Base-by-base conservation (phyloP, 2,329 filamentous ascomycete species). In the Ophiocordyceps camponoti-leonardi region DNA sequence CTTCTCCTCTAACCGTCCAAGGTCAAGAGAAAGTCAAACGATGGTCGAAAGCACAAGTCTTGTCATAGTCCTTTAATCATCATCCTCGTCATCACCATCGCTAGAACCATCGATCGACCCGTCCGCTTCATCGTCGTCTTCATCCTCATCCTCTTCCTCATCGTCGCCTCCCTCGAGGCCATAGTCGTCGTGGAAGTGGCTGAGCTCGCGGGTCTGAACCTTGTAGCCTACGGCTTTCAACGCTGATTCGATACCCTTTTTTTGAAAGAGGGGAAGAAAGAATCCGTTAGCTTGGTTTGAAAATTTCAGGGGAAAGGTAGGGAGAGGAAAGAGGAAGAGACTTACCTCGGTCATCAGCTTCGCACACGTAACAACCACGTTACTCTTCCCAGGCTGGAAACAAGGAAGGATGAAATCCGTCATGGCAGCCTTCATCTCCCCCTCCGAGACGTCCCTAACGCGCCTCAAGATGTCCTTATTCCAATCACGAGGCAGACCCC, bases 171-270 rank as follows among this genome's bases (percentile, higher is more conserved):
- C 72, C 59, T 83, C 73, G 42, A 95, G 65, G 1, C 90, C 90
- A 58, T 96, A 96, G 56, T 87, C 85, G 51, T 95, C 86, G 60
- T 93, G 79, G 61, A 94, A 96, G 54, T 83, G 74, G 40, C 79
- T 77, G 44, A 96, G 69, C 26, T 81, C 71, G 57, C 81, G 80
- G 37, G 84, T 72, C 57, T 85, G 74, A 0, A 83, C 81, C 59
- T 80, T 81, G 68, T 94, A 98, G 0, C 87, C 87, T 47, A 78
- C 79, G 1, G 67, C 68, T 52, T 77, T 72, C 54, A 96, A 85
- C 2, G 82, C 79, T 52, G 79, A 79, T 54, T 82, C 76, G 53
- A 94, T 77, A 48, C 73, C 74, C 86, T 94, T 8, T 28, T 28
- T 23, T 4, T 4, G 22, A 23, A 23, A 6, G 22, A 23, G 6